Evolutionary conservation across 2,329 filamentous ascomycete genomes (phyloP).

Genomic region (Paraconiothyrium sp.): DNA sequence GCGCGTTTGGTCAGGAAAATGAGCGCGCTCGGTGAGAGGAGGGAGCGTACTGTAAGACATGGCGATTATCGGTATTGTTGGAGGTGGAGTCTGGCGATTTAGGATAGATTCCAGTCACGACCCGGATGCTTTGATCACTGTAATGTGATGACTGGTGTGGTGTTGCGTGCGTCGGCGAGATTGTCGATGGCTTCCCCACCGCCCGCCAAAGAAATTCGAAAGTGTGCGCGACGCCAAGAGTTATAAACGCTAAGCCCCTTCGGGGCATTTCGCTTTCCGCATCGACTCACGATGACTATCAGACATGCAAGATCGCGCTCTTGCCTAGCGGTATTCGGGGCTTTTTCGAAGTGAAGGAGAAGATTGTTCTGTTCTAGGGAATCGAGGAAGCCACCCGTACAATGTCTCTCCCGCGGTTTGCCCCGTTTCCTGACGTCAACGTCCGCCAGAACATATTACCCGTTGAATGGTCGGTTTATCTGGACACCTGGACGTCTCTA

Average conservation of each 20-base stretch:
- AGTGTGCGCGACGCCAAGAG: slow-evolving; percentile 21
- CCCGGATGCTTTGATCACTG: slow-evolving; percentile 57
- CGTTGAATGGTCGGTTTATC: slow-evolving; percentile 79
- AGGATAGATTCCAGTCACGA: slow-evolving; percentile 55
- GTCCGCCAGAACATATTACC: slow-evolving; percentile 73
- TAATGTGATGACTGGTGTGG: slow-evolving; percentile 63
- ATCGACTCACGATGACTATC: slow-evolving; percentile 8
- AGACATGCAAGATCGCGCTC: neutral
- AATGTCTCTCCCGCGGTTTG: slow-evolving; percentile 74
- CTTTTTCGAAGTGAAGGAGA: neutral
- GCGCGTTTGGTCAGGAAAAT: slow-evolving; percentile 22
- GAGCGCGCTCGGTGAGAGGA: slow-evolving; percentile 4
- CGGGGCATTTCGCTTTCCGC: neutral
- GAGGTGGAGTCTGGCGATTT: slow-evolving; percentile 29
- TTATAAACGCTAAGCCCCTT: slow-evolving; percentile 5
- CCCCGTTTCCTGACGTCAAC: slow-evolving; percentile 75
- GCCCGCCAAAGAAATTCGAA: slow-evolving; percentile 16
- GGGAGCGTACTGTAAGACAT: slow-evolving; percentile 47
- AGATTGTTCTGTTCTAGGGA: neutral
- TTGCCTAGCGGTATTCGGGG: neutral
- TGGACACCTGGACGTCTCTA: slow-evolving; percentile 79
- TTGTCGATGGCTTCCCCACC: slow-evolving; percentile 28
- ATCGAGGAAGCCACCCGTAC: neutral
- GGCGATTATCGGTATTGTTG: slow-evolving; percentile 32
- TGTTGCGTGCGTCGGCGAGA: slow-evolving; percentile 40